phyloP scores from a whole-genome alignment of 2,329 filamentous ascomycete species.

The Fusarium sp. region DNA sequence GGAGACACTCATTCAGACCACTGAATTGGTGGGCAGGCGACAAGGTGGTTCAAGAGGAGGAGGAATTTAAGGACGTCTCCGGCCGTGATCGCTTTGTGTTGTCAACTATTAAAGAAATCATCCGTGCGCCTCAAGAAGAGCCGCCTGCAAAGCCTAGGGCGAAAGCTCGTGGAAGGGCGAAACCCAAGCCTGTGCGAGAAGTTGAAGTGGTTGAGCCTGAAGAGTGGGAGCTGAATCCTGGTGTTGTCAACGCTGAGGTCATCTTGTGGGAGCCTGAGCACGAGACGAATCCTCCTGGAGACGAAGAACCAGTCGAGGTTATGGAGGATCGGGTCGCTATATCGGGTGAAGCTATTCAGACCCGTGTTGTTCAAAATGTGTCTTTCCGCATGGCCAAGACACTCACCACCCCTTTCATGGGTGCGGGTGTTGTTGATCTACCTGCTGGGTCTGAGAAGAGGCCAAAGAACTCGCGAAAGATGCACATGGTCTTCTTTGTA shows the following conservation, averaged over 20 bases:
- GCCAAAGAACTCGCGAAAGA: slow-evolving; percentile 90
- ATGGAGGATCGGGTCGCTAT: slow-evolving; percentile 67
- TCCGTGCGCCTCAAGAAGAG: slow-evolving; percentile 73
- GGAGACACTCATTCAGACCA: slow-evolving; percentile 80
- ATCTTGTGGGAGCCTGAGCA: slow-evolving; percentile 70
- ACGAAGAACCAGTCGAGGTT: slow-evolving; percentile 65
- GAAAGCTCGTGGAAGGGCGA: slow-evolving; percentile 45
- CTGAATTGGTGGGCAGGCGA: slow-evolving; percentile 91
- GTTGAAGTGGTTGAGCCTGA: slow-evolving; percentile 68
- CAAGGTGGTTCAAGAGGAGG: slow-evolving; percentile 73
- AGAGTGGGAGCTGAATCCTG: slow-evolving; percentile 76
- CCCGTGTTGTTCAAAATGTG: slow-evolving; percentile 68
- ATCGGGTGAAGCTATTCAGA: slow-evolving; percentile 64
- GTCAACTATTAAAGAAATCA: slow-evolving; percentile 78
- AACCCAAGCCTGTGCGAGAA: slow-evolving; percentile 48
- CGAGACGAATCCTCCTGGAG: slow-evolving; percentile 62
- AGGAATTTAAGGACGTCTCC: slow-evolving; percentile 62
- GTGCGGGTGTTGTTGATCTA: slow-evolving; percentile 88
- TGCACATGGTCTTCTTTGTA: slow-evolving; percentile 98
- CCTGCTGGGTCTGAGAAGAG: slow-evolving; percentile 85
- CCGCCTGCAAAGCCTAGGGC: slow-evolving; percentile 39
- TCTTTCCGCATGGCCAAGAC: slow-evolving; percentile 92
- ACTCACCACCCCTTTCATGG: slow-evolving; percentile 85
- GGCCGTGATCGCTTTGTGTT: slow-evolving; percentile 64
- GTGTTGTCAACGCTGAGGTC: slow-evolving; percentile 71